These are phyloP conservation scores for Waitea zeae DNA, from an alignment of 1,284 basidiomycete genomes.

Conservation along the genomic window DNA sequence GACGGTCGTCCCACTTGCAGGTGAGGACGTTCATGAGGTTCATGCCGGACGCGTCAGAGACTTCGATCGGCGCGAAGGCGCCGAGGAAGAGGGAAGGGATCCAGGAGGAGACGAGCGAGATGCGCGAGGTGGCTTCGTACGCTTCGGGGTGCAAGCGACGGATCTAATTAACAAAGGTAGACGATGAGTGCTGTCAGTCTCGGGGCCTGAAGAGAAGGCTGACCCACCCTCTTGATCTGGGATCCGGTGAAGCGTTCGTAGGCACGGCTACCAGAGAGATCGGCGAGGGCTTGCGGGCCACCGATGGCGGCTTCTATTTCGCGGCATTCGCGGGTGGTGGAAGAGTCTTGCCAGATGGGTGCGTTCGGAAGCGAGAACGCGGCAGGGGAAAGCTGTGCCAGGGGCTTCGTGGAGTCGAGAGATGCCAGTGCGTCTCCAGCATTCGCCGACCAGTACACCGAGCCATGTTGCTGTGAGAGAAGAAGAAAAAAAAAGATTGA, in stretches of 20 bases:
- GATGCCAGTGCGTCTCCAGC: constrained; percentile 35
- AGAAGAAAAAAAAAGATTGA: constrained; percentile 2
- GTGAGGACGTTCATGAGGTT: constrained; percentile 64
- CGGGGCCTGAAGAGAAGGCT: constrained; percentile 6
- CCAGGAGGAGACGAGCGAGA: constrained; percentile 75
- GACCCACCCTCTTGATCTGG: constrained; percentile 57
- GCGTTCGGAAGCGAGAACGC: constrained; percentile 60
- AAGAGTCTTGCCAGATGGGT: constrained; percentile 90
- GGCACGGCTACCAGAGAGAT: constrained; percentile 68
- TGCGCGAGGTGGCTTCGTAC: constrained; percentile 50
- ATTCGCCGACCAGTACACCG: constrained; percentile 66
- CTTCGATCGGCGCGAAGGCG: constrained; percentile 50
- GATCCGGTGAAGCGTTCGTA: constrained; percentile 82
- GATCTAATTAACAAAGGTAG: constrained; percentile 23
- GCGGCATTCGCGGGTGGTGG: constrained; percentile 60
- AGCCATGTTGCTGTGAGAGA: constrained; percentile 67
- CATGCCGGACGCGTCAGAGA: constrained; percentile 84
- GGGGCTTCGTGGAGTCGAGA: constrained; percentile 31
- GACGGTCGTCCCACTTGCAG: constrained; percentile 48
- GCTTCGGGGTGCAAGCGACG: constrained; percentile 35
- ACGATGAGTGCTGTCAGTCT: no score
- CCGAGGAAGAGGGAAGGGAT: constrained; percentile 68
- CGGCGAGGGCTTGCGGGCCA: constrained; percentile 52
- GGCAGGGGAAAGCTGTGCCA: constrained; percentile 36
- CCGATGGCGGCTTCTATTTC: constrained; percentile 52